phyloP scores from a whole-genome alignment of 176 grass and related monocot genomes.

The Microstegium vimineum region DNA sequence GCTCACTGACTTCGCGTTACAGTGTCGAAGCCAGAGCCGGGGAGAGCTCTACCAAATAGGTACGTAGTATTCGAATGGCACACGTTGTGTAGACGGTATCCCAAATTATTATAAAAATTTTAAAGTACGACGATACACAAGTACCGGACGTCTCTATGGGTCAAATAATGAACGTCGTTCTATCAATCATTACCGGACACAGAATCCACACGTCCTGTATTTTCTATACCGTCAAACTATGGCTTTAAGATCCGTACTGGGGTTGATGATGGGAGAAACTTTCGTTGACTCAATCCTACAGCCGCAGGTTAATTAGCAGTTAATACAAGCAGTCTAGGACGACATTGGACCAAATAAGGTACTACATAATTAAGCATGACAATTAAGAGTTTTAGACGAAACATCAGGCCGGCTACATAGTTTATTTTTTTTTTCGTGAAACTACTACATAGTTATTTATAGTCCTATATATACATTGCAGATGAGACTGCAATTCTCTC shows the following conservation, averaged over 20 bases:
- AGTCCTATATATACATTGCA: background rate
- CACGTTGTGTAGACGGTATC: too few species aligned
- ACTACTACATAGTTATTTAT: too few species aligned
- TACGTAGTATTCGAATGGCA: too few species aligned
- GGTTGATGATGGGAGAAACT: background rate
- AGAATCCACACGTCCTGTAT: background rate
- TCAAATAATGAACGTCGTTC: background rate
- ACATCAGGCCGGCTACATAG: background rate
- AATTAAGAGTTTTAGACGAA: background rate
- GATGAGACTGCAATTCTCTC: background rate
- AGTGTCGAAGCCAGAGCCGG: too few species aligned
- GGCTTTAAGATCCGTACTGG: background rate
- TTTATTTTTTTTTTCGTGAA: too few species aligned
- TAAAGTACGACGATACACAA: background rate
- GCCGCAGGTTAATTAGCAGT: background rate
- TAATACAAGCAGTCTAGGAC: background rate
- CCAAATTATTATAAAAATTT: too few species aligned
- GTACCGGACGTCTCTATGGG: background rate
- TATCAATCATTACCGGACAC: background rate
- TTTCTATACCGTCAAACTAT: background rate
- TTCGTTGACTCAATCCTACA: background rate
- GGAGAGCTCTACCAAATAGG: too few species aligned
- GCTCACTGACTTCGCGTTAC: too few species aligned
- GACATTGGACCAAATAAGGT: background rate
- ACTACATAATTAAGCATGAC: background rate